Conservation (phyloP, 1,284 basidiomycete genomes). For the Microbotryum lychnidis-dioicae region DNA sequence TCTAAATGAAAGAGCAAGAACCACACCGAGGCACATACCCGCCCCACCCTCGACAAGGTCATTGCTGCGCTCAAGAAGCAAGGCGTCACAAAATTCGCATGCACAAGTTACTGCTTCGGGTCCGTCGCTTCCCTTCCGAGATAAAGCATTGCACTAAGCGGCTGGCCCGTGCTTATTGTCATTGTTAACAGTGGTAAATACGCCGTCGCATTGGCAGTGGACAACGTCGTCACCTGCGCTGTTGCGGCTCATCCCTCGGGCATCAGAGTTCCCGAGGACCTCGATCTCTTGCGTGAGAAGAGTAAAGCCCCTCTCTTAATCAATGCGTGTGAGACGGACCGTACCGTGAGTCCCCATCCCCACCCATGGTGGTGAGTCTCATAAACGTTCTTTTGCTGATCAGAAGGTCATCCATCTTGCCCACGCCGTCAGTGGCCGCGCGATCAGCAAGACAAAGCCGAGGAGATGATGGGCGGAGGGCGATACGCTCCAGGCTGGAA, state of each 20-base stretch:
- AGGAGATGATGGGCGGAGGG: not conserved
- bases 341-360: conserved; percentile 9
- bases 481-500: not conserved
- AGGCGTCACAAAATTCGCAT: conserved; percentile 54
- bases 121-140: conserved; percentile 34
- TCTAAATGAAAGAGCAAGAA: conserved; percentile 18
- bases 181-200: conserved; percentile 19
- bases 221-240: conserved; percentile 33
- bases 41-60: conserved; percentile 53
- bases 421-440: not conserved
- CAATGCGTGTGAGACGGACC: conserved; percentile 39
- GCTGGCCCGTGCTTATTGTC: too few species aligned
- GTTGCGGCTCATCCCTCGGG: conserved; percentile 61
- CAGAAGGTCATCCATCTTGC: not conserved
- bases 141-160: too few species aligned
- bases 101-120: conserved; percentile 63
- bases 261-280: conserved; percentile 50
- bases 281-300: conserved; percentile 44
- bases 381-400: not conserved
- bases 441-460: not conserved
- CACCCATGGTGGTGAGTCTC: not conserved
- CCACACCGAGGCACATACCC: conserved; percentile 48
- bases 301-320: conserved; percentile 37
- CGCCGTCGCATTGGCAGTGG: not conserved
- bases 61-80: conserved; percentile 51